Evolutionary conservation across 257 asterid genomes (phyloP).

Genomic region (Capsicum chinense): DNA sequence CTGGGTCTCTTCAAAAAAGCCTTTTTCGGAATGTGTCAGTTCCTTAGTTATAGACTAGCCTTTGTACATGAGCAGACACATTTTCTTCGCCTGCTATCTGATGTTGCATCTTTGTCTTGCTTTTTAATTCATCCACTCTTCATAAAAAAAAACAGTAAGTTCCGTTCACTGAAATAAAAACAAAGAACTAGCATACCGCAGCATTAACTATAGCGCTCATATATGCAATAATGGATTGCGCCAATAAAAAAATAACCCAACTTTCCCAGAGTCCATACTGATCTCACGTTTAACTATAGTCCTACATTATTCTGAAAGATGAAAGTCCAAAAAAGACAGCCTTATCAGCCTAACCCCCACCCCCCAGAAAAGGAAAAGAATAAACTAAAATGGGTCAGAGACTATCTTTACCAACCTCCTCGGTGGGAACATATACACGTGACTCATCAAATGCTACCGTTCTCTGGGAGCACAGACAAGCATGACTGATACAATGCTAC

Average conservation of each 20-base stretch:
- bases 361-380: not conserved
- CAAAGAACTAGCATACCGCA: not conserved
- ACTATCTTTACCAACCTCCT: constrained; percentile 19
- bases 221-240: not conserved
- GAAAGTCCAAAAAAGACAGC: not conserved
- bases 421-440: not conserved
- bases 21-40: not conserved
- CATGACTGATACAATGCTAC: not conserved
- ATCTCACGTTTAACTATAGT: not conserved
- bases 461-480: not conserved
- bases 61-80: not conserved
- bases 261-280: not conserved
- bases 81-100: not conserved
- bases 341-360: constrained; percentile 17
- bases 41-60: not conserved
- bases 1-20: no score
- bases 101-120: not conserved
- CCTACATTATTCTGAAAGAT: not conserved
- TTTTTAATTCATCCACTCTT: not conserved
- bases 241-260: not conserved
- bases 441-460: constrained; percentile 15
- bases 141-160: not conserved
- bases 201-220: constrained; percentile 2
- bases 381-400: not conserved
- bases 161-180: not conserved